These are phyloP conservation scores for Fusarium sp. DNA, from an alignment of 2,329 filamentous ascomycete genomes.

Conservation along the genomic window DNA sequence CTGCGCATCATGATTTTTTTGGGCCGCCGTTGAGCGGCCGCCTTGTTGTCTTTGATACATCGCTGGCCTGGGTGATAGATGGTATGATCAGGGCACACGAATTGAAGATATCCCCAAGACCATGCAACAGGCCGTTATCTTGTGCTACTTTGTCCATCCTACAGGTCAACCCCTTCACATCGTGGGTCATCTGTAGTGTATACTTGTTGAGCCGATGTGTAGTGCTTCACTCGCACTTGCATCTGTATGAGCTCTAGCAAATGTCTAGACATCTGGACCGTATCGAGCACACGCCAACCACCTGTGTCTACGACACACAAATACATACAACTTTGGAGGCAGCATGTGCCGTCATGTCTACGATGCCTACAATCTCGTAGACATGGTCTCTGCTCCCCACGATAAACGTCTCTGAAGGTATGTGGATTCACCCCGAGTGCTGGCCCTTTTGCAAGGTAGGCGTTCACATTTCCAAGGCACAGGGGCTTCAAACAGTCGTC, in stretches of 20 bases:
- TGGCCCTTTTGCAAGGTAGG: neutral
- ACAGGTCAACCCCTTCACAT: neutral
- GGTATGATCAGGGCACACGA: constrained; percentile 4
- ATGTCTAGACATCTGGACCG: too few species aligned
- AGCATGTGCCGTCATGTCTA: too few species aligned
- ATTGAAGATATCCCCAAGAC: neutral
- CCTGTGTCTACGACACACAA: too few species aligned
- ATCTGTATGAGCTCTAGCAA: too few species aligned
- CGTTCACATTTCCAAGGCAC: neutral
- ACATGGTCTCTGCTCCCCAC: neutral
- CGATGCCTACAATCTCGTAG: neutral
- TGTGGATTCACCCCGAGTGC: neutral
- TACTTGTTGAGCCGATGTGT: too few species aligned
- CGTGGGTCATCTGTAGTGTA: neutral
- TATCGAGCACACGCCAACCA: too few species aligned
- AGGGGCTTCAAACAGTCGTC: neutral
- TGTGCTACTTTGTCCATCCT: neutral
- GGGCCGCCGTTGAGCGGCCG: constrained; percentile 6
- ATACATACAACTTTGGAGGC: too few species aligned
- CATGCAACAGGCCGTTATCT: neutral
- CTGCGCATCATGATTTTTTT: neutral
- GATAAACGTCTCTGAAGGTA: neutral
- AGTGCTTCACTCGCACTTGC: too few species aligned
- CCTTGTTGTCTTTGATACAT: constrained; percentile 23
- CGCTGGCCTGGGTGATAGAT: constrained; percentile 11